Conservation (phyloP, 768 basidiomycete genomes). For the Pholiota molesta region DNA sequence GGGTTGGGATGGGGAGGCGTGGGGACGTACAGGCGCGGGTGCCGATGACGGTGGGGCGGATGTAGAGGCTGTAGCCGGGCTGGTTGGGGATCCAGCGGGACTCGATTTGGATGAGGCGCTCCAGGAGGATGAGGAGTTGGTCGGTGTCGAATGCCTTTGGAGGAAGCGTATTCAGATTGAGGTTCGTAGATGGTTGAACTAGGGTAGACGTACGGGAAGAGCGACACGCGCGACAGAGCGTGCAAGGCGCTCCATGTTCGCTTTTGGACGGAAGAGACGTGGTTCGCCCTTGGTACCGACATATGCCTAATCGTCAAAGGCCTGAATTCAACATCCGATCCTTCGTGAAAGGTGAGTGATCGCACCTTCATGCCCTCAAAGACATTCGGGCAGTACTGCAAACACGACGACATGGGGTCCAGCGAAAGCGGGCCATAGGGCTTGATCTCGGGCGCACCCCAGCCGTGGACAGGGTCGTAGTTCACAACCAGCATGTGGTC, state of each 20-base stretch:
- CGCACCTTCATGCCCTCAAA: slow-evolving; percentile 86
- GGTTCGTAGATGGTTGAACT: neutral
- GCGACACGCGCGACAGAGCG: too few species aligned
- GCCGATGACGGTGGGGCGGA: slow-evolving; percentile 78
- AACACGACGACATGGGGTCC: slow-evolving; percentile 74
- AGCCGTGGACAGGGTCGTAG: slow-evolving; percentile 66
- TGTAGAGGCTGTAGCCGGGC: slow-evolving; percentile 81
- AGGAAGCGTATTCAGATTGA: neutral
- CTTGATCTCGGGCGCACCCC: slow-evolving; percentile 74
- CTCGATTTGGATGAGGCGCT: slow-evolving; percentile 71
- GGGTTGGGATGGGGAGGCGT: slow-evolving; percentile 41
- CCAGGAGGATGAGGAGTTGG: slow-evolving; percentile 72
- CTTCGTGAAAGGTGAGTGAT: slow-evolving; percentile 2
- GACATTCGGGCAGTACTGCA: slow-evolving; percentile 85
- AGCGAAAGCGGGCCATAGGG: slow-evolving; percentile 71
- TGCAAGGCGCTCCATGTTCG: too few species aligned
- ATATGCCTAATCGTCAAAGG: slow-evolving; percentile 56
- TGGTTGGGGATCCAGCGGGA: slow-evolving; percentile 81
- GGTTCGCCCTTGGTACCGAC: slow-evolving; percentile 70
- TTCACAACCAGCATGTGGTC: slow-evolving; percentile 79
- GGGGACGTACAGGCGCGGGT: slow-evolving; percentile 46
- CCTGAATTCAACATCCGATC: neutral
- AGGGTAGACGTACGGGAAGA: neutral
- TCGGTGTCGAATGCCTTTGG: slow-evolving; percentile 70
- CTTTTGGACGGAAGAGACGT: slow-evolving; percentile 28